Conservation (phyloP, 805 yeast species). For the Pichia insulana region DNA sequence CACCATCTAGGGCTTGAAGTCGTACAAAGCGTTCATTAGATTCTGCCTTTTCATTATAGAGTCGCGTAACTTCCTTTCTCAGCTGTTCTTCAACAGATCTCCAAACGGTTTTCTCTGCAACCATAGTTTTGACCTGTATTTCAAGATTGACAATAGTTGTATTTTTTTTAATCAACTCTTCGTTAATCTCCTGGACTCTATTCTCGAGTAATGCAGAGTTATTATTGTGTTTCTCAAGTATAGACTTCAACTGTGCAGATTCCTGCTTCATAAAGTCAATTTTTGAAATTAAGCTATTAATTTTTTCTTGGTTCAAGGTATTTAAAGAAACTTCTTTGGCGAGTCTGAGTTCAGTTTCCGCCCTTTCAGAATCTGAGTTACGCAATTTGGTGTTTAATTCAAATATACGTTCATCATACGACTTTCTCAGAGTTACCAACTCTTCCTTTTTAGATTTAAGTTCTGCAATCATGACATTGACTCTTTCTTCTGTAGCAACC, state of each 20-base stretch:
- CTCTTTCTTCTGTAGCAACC: slow-evolving; percentile 19
- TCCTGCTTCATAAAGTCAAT: slow-evolving; percentile 36
- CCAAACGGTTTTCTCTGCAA: slow-evolving; percentile 48
- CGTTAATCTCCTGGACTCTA: slow-evolving; percentile 38
- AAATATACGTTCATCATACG: slow-evolving; percentile 35
- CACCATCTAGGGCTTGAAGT: slow-evolving; percentile 52
- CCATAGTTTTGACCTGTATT: slow-evolving; percentile 38
- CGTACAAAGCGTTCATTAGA: slow-evolving; percentile 49
- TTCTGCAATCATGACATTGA: slow-evolving; percentile 20
- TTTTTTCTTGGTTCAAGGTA: slow-evolving; percentile 45
- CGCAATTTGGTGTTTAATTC: slow-evolving; percentile 41
- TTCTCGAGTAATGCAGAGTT: slow-evolving; percentile 39
- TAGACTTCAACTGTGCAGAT: slow-evolving; percentile 34
- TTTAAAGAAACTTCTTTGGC: slow-evolving; percentile 48
- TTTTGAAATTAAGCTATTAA: slow-evolving; percentile 32
- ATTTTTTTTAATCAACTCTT: slow-evolving; percentile 49
- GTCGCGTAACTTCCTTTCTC: slow-evolving; percentile 40
- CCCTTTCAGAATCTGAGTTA: slow-evolving; percentile 32
- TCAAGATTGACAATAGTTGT: slow-evolving; percentile 35
- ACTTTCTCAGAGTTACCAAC: slow-evolving; percentile 32
- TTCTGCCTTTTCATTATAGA: slow-evolving; percentile 50
- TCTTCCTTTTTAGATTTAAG: slow-evolving; percentile 30
- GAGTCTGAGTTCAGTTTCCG: slow-evolving; percentile 39
- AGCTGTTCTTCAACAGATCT: slow-evolving; percentile 41
- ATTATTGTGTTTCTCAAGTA: slow-evolving; percentile 33